phyloP scores from a whole-genome alignment of 148 eudicot species.

The Beta vulgaris region DNA sequence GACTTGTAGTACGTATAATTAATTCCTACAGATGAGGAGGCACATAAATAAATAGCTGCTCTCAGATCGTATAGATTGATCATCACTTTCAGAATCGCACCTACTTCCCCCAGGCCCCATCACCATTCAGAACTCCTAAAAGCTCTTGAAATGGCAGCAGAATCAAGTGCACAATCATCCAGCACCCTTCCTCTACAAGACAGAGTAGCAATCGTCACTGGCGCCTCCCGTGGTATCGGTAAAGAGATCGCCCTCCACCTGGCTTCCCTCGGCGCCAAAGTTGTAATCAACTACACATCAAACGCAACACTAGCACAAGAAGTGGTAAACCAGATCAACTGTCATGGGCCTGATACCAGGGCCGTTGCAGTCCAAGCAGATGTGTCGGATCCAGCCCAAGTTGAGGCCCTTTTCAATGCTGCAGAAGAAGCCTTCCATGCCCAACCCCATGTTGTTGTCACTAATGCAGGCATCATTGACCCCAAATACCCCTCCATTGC shows the following conservation, averaged over 20 bases:
- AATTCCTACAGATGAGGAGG: neutral
- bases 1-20: neutral
- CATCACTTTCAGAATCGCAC: neutral
- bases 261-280: slow-evolving; percentile 27
- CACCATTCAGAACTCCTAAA: neutral
- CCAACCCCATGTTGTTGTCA: slow-evolving; percentile 32
- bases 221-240: slow-evolving; percentile 51
- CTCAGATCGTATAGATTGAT: too few species aligned
- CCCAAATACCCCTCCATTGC: slow-evolving; percentile 29
- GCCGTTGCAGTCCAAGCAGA: slow-evolving; percentile 26
- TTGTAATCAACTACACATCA: slow-evolving; percentile 41
- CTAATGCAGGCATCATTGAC: slow-evolving; percentile 32
- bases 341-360: slow-evolving; percentile 7
- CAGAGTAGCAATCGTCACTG: slow-evolving; percentile 46
- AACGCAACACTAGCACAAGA: slow-evolving; percentile 29
- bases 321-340: slow-evolving; percentile 28
- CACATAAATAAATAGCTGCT: too few species aligned
- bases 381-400: slow-evolving; percentile 26
- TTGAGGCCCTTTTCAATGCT: slow-evolving; percentile 17
- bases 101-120: too few species aligned
- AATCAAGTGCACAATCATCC: slow-evolving; percentile 24
- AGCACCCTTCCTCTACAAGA: slow-evolving; percentile 30
- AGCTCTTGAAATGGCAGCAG: slow-evolving; percentile 20
- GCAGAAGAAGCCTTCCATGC: slow-evolving; percentile 21
- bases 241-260: slow-evolving; percentile 31